Base-by-base conservation (phyloP, 495 filamentous ascomycete species). In the Rostrohypoxylon terebratum region DNA sequence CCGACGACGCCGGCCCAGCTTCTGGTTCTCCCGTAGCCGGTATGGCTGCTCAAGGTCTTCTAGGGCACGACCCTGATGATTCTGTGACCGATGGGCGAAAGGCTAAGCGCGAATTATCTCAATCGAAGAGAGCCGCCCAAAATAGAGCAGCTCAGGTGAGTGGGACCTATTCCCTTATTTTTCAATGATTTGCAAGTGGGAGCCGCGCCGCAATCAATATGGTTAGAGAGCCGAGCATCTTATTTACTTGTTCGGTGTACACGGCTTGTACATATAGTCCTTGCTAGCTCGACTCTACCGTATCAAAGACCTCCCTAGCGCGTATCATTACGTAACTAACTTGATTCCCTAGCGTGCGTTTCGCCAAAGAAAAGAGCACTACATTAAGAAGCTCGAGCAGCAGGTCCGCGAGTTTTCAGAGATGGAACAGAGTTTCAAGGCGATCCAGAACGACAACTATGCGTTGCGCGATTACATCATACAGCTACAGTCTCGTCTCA, bases 331-430 rank as follows among this genome's bases (percentile, higher is more conserved):
- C 68, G 73, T 77, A 73, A 77, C 61, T 76, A 66, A 73, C 76
- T 59, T 36, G 21, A 25, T 62, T 23, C 38, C 25, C 64, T 72
- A 98, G 96, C 90, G 96, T 72, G 96, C 96, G 20, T 99, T 99
- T 81, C 93, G 96, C 23, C 94, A 98, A 84, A 92, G 96, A 59
- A 99, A 99, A 81, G 96, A 99, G 82, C 92, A 90, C 34, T 97
- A 98, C 79, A 99, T 99, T 79, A 97, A 97, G 83, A 94, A 94
- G 77, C 86, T 99, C 14, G 96, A 98, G 79, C 92, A 94, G 72
- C 92, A 97, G 79, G 93, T 96, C 47, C 87, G 91, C 68, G 92
- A 93, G 18, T 90, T 87, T 74, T 87, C 88, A 45, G 81, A 83
- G 16, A 87, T 95, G 78, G 90, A 91, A 57, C 87, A 90, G 59